A percentile compares a stretch with the other conserved stretches of the same genome.
Conservation (phyloP, 805 yeast genomes). For the Candida railenensis region DNA sequence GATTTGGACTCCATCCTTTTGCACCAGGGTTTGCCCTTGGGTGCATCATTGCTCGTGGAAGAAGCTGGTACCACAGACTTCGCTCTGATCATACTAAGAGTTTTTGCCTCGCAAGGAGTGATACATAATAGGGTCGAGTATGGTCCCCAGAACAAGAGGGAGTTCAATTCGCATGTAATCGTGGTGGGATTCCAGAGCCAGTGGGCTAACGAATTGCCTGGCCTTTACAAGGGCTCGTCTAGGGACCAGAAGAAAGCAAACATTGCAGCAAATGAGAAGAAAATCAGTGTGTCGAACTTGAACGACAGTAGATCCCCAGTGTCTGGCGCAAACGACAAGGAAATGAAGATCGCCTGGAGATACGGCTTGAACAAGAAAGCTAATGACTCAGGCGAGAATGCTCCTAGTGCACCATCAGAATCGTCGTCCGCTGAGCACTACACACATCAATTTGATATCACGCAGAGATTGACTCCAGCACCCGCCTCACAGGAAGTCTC, state of each 20-base stretch:
- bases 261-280: slow-evolving; percentile 56
- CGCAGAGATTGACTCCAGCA: slow-evolving; percentile 65
- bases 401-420: too few species aligned
- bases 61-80: slow-evolving; percentile 91
- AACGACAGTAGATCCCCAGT: slow-evolving; percentile 31
- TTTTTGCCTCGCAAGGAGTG: slow-evolving; percentile 76
- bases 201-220: slow-evolving; percentile 77
- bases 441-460: slow-evolving; percentile 71
- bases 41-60: slow-evolving; percentile 66
- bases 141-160: slow-evolving; percentile 15
- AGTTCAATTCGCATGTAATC: slow-evolving; percentile 55
- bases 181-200: slow-evolving; percentile 56
- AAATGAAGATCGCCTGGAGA: slow-evolving; percentile 92
- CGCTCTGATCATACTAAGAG: slow-evolving; percentile 63
- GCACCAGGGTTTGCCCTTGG: slow-evolving; percentile 86
- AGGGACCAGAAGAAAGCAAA: slow-evolving; percentile 63
- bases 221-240: slow-evolving; percentile 65
- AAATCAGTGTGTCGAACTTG: slow-evolving; percentile 68
- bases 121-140: slow-evolving; percentile 54
- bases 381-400: too few species aligned
- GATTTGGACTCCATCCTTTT: slow-evolving; percentile 73
- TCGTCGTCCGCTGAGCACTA: slow-evolving; percentile 48
- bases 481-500: slow-evolving; percentile 63
- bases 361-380: slow-evolving; percentile 55
- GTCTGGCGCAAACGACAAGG: slow-evolving; percentile 24